Percentiles rank a stretch among this genome's conserved stretches.
Conservation (phyloP, 495 filamentous ascomycete genomes). For the Neurospora sp. region DNA sequence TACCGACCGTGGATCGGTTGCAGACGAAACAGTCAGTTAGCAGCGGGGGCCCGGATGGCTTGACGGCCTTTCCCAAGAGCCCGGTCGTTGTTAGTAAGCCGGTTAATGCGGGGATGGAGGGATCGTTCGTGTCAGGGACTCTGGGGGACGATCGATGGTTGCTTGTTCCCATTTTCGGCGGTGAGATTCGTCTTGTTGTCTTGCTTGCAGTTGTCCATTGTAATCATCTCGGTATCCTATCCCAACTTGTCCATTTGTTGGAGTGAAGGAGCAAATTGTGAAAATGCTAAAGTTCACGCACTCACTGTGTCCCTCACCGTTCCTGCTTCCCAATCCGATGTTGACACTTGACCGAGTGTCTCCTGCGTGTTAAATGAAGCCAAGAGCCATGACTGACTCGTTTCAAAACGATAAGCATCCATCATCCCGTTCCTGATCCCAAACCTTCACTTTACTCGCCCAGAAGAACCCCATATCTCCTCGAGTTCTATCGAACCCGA, state of each 20-base stretch:
- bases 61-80: not conserved
- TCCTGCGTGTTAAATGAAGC: not conserved
- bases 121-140: not conserved
- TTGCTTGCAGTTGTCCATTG: not conserved
- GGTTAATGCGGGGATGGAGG: not conserved
- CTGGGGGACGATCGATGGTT: not conserved
- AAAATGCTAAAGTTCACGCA: too few relatives aligned
- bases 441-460: not conserved
- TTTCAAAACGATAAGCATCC: not conserved
- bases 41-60: not conserved
- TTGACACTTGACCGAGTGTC: not conserved
- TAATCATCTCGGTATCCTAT: not conserved
- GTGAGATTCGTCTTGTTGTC: not conserved
- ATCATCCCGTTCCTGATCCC: not conserved
- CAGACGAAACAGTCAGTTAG: not conserved
- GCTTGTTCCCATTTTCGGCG: not conserved
- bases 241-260: not conserved
- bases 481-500: too few relatives aligned
- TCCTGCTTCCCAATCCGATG: not conserved
- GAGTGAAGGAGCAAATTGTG: not conserved
- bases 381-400: not conserved
- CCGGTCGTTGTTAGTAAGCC: not conserved
- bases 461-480: too few relatives aligned
- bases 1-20: too few relatives aligned
- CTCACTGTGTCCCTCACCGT: not conserved